Base-by-base conservation (phyloP, 1,284 basidiomycete genomes). In the Lentinula novae-zelandiae region DNA sequence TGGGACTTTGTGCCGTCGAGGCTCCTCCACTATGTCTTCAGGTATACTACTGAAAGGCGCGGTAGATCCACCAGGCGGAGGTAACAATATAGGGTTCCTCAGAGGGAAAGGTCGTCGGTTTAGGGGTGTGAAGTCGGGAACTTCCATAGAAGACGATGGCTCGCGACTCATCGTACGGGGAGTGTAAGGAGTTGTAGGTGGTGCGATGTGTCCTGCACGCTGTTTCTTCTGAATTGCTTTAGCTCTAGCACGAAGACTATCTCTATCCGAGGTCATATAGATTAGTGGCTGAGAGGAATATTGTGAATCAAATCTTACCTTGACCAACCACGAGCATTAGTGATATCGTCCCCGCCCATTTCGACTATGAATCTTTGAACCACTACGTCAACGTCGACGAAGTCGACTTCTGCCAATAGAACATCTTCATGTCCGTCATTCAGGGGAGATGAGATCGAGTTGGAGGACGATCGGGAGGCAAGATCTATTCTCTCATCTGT, bases 141-240 rank as follows among this genome's bases (percentile, higher is more conserved):
- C 77, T 31, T 77, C 74, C 68, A 79, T 73, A 56, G 67, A 67
- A 51, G 68, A 60, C 39, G 64, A 61, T 44, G 36, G 44, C 34
- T 53, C 42, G 62, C 65, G 58, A 62, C 66, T 60, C 51, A 53
- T 36, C 12, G 55, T 59, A n/a, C 64, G 58, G 17, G 73, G 66
- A 38, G 69, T 64, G 56, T 66, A 71, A 2, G 77, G 75, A 12
- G 75, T 76, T 2, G 78, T 78, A 0, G 85, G 83, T 2, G 83
- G 81, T 1, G 85, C 86, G 53, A 81, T 73, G 27, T 79, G 73
- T 1, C 86, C 85, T 1, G 76, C 70, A 10, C 80, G 78, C 66
- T 89, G 89, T 66, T 87, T 89, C 64, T 78, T 82, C 68, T 82
- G 76, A 42, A 92, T 70, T 0, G 88, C 84, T 13, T 75, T 73